phyloP scores from a whole-genome alignment of 768 basidiomycete species.

The Thelephora ganbajun region DNA sequence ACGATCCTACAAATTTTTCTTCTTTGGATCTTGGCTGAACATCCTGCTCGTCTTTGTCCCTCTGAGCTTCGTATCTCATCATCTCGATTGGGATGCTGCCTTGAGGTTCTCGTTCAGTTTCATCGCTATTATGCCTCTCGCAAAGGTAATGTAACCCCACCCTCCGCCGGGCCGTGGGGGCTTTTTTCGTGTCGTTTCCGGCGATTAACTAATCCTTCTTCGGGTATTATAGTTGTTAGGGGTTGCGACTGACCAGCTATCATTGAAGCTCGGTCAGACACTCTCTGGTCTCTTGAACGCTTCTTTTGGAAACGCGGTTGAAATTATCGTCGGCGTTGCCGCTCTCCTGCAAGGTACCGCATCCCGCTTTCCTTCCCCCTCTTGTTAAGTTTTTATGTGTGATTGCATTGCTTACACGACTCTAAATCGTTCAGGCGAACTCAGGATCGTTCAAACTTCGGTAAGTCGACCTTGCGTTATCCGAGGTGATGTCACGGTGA shows the following conservation, averaged over 20 bases:
- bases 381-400: not conserved
- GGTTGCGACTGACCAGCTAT: constrained; percentile 73
- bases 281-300: constrained; percentile 81
- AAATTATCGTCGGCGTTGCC: constrained; percentile 81
- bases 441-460: constrained; percentile 86
- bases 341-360: constrained; percentile 61
- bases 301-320: constrained; percentile 72
- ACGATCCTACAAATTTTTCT: constrained; percentile 41
- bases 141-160: no score
- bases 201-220: no score
- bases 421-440: constrained; percentile 34
- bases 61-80: constrained; percentile 49
- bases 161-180: no score
- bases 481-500: constrained; percentile 1
- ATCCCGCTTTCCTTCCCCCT: not conserved
- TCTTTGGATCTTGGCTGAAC: constrained; percentile 60
- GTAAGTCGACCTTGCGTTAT: constrained; percentile 23
- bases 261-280: constrained; percentile 67
- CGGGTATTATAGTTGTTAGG: constrained; percentile 55
- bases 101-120: constrained; percentile 67
- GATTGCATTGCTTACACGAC: not conserved
- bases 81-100: constrained; percentile 60
- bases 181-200: no score
- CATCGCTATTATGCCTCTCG: constrained; percentile 76
- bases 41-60: constrained; percentile 72